These are phyloP conservation scores for Aleurites moluccanus DNA, from an alignment of 441 rosid species.

Conservation along the genomic window DNA sequence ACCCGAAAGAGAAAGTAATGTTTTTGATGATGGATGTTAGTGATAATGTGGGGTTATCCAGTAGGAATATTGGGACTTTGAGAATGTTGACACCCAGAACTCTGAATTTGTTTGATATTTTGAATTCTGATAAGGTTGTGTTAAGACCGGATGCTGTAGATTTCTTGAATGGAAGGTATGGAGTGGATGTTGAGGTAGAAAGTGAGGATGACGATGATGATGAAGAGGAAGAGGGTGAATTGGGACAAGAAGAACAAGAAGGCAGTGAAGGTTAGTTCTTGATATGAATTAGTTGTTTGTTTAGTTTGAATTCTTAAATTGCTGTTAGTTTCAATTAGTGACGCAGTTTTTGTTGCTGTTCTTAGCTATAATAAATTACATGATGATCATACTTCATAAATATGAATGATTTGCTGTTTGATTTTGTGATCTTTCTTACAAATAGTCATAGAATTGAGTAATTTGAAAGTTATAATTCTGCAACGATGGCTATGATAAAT, in stretches of 20 bases:
- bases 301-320: background rate
- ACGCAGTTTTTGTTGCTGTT: too few relatives aligned
- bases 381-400: too few relatives aligned
- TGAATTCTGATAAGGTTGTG: conserved; percentile 83
- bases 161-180: conserved; percentile 70
- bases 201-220: conserved; percentile 47
- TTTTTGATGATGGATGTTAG: conserved; percentile 73
- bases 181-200: conserved; percentile 44
- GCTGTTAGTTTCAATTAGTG: background rate
- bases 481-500: background rate
- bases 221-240: conserved; percentile 36
- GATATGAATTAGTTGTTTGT: too few relatives aligned
- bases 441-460: background rate
- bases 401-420: too few relatives aligned
- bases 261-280: conserved; percentile 62
- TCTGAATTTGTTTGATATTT: conserved; percentile 77
- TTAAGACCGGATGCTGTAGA: conserved; percentile 75
- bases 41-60: conserved; percentile 58
- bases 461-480: background rate
- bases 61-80: conserved; percentile 86
- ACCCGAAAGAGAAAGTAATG: conserved; percentile 80
- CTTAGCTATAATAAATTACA: too few relatives aligned
- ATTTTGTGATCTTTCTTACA: too few relatives aligned
- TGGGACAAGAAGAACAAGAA: conserved; percentile 28
- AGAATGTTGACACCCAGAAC: conserved; percentile 87